phyloP scores from a whole-genome alignment of 2,329 filamentous ascomycete species.

The Sphaerulina vaccinii region DNA sequence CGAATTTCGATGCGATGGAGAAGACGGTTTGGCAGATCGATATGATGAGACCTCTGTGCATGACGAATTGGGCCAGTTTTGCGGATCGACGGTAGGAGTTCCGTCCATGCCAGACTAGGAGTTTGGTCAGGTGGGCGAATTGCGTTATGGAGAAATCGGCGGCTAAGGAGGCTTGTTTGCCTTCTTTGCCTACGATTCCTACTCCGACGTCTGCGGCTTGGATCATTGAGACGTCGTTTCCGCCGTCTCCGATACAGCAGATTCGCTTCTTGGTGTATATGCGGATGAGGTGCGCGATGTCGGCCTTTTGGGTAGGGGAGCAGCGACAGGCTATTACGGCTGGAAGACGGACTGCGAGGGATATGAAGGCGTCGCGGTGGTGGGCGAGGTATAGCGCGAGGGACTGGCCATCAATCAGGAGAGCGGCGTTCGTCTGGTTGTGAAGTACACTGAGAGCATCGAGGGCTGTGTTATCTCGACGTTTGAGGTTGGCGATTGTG shows the following conservation, averaged over 20 bases:
- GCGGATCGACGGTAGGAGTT: slow-evolving; percentile 96
- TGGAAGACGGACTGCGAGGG: slow-evolving; percentile 80
- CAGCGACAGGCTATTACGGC: slow-evolving; percentile 95
- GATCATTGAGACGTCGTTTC: slow-evolving; percentile 99
- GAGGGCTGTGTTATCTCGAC: slow-evolving; percentile 79
- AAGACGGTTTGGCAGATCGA: slow-evolving; percentile 96
- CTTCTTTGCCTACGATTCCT: slow-evolving; percentile 97
- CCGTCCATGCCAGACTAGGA: slow-evolving; percentile 97
- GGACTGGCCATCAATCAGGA: slow-evolving; percentile 93
- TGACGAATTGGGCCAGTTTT: slow-evolving; percentile 96
- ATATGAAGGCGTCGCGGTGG: slow-evolving; percentile 82
- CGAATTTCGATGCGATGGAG: slow-evolving; percentile 87
- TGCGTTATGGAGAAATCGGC: slow-evolving; percentile 97
- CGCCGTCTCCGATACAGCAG: slow-evolving; percentile 95
- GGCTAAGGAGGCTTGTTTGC: slow-evolving; percentile 87
- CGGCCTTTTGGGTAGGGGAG: slow-evolving; percentile 94
- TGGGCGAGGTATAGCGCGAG: slow-evolving; percentile 78
- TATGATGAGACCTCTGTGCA: slow-evolving; percentile 94
- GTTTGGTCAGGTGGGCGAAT: slow-evolving; percentile 90
- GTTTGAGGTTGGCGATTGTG: slow-evolving; percentile 72
- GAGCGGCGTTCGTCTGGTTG: slow-evolving; percentile 78
- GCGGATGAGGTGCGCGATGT: slow-evolving; percentile 86
- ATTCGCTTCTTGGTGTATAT: slow-evolving; percentile 90
- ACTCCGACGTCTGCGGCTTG: slow-evolving; percentile 97
- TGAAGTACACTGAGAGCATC: slow-evolving; percentile 86